These are phyloP conservation scores for Ustilago loliicola DNA, from an alignment of 1,284 basidiomycete genomes.

Conservation along the genomic window DNA sequence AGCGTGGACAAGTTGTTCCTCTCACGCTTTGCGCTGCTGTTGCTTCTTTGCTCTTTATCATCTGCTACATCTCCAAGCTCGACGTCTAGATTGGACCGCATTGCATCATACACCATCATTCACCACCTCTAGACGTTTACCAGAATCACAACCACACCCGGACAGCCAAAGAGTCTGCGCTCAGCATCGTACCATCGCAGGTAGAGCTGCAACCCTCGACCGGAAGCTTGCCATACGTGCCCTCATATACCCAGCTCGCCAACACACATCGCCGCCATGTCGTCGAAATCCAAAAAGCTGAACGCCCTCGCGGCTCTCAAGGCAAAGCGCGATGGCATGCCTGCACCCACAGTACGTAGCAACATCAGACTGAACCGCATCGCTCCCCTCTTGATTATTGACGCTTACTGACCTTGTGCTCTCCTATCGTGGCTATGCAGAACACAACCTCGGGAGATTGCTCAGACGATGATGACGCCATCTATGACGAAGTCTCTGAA, in stretches of 20 bases:
- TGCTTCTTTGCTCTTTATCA: neutral
- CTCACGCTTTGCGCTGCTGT: no score
- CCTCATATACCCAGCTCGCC: neutral
- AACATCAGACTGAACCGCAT: neutral
- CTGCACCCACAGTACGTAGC: conserved; percentile 31
- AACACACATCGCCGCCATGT: conserved; percentile 31
- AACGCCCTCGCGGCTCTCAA: conserved; percentile 67
- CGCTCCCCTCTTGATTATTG: neutral
- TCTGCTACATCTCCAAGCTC: neutral
- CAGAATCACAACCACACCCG: neutral
- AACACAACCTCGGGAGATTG: conserved; percentile 25
- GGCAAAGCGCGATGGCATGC: conserved; percentile 63
- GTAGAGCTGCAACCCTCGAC: neutral
- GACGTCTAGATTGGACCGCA: neutral
- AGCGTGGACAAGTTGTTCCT: neutral
- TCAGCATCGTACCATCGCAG: neutral
- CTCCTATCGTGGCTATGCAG: neutral
- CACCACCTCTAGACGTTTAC: neutral
- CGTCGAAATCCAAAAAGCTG: conserved; percentile 59
- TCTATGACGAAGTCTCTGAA: conserved; percentile 94
- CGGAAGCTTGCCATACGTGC: neutral
- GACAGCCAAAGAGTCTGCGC: neutral
- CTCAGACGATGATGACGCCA: conserved; percentile 68
- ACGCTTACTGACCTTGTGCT: neutral
- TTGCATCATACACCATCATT: neutral